A percentile compares a stretch with the other conserved stretches of the same genome.
Evolutionary conservation across 768 basidiomycete species (phyloP).

Genomic region (Pleurotus sapidus): DNA sequence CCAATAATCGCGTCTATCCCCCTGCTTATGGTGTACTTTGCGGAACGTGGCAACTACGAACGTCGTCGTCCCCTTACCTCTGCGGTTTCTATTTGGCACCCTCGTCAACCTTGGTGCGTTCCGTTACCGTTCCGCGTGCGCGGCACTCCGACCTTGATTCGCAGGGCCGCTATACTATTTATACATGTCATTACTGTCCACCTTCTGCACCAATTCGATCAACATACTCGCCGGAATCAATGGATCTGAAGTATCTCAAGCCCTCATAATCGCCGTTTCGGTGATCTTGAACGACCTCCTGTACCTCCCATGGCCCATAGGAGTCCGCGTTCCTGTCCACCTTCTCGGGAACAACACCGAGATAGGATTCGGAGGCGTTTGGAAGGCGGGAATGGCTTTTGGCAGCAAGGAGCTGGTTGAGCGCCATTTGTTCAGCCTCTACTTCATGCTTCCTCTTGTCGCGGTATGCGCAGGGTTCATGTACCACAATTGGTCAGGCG

Average conservation of each 20-base stretch:
- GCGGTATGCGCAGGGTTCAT: slow-evolving; percentile 89
- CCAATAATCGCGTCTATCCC: slow-evolving; percentile 96
- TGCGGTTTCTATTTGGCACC: slow-evolving; percentile 70
- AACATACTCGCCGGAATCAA: slow-evolving; percentile 99
- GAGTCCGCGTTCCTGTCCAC: slow-evolving; percentile 69
- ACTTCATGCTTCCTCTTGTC: slow-evolving; percentile 95
- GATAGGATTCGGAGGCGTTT: slow-evolving; percentile 73
- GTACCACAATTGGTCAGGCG: slow-evolving; percentile 90
- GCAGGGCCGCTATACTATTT: slow-evolving; percentile 92
- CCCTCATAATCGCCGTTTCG: slow-evolving; percentile 87
- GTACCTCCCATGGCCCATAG: slow-evolving; percentile 87
- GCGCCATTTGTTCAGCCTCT: slow-evolving; percentile 92
- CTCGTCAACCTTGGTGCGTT: slow-evolving; percentile 84
- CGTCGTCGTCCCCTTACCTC: slow-evolving; percentile 86
- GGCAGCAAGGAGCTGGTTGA: slow-evolving; percentile 87
- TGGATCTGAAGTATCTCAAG: slow-evolving; percentile 93
- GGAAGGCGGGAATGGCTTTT: slow-evolving; percentile 82
- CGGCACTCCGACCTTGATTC: not conserved
- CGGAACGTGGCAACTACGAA: slow-evolving; percentile 91
- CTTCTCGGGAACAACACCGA: slow-evolving; percentile 65
- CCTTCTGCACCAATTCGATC: slow-evolving; percentile 96
- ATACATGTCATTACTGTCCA: slow-evolving; percentile 95
- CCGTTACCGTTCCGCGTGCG: not conserved
- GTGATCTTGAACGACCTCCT: slow-evolving; percentile 90
- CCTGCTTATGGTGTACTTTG: slow-evolving; percentile 93